phyloP scores from a whole-genome alignment of 495 filamentous ascomycete genomes.

The Penicillium lividum region DNA sequence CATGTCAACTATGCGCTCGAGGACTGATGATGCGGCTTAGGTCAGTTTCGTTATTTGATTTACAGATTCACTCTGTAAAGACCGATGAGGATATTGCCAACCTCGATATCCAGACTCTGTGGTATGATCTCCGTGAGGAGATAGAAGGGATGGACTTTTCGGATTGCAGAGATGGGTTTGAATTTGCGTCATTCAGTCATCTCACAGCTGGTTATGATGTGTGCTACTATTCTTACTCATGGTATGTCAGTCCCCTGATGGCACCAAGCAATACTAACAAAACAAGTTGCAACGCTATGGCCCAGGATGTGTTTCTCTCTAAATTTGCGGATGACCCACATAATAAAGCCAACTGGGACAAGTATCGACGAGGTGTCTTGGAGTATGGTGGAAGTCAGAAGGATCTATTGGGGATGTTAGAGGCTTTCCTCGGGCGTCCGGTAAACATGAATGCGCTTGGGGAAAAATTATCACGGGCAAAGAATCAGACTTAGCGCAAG shows the following conservation, averaged over 20 bases:
- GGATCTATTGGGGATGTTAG: neutral
- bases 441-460: constrained; percentile 8
- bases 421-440: neutral
- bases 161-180: neutral
- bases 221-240: neutral
- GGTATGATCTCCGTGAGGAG: neutral
- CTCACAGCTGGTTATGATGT: constrained; percentile 2
- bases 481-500: no score
- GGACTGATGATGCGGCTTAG: neutral
- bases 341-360: neutral
- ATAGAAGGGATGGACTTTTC: neutral
- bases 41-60: neutral
- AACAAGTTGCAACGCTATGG: neutral
- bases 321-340: neutral
- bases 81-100: neutral
- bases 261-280: neutral
- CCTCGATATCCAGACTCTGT: neutral
- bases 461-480: neutral
- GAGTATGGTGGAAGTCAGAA: neutral
- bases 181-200: neutral
- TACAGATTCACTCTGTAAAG: neutral
- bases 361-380: neutral
- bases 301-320: neutral
- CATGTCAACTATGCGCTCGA: no score
- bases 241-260: neutral